A percentile compares a stretch with the other conserved stretches of the same genome.
Evolutionary conservation across 495 filamentous ascomycete species (phyloP).

Genomic region (Neurospora hispaniola): DNA sequence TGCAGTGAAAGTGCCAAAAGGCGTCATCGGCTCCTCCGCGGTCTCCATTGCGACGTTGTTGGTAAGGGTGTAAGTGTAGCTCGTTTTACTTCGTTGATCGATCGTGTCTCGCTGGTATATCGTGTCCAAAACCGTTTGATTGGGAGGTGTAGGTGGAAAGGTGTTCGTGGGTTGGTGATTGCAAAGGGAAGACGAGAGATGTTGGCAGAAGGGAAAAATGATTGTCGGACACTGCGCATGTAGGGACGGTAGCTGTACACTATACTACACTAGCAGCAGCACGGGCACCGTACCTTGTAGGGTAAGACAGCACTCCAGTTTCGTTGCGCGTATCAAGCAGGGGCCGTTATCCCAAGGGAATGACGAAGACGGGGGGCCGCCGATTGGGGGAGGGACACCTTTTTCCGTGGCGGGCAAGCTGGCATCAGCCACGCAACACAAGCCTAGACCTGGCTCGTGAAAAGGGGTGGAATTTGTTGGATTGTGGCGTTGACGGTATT

Average conservation of each 20-base stretch:
- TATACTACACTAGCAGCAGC: background rate
- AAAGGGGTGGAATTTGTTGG: background rate
- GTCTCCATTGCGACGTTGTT: conserved; percentile 14
- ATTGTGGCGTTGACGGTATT: background rate
- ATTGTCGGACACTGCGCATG: background rate
- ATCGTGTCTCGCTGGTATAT: background rate
- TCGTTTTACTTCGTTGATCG: background rate
- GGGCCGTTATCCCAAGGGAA: background rate
- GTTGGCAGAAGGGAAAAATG: background rate
- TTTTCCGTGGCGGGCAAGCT: background rate
- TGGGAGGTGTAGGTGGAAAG: background rate
- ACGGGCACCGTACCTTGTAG: background rate
- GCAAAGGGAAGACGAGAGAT: background rate
- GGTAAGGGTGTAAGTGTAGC: background rate
- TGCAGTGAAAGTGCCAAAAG: conserved; percentile 21
- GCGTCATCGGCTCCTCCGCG: conserved; percentile 19
- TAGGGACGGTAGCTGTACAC: background rate
- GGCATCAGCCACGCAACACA: background rate
- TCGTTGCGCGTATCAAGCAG: background rate
- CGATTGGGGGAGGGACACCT: background rate
- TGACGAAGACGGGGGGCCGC: background rate
- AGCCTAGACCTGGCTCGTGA: background rate
- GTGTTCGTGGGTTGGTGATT: background rate
- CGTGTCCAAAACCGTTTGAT: background rate
- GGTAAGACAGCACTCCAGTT: background rate